Base-by-base conservation (phyloP, 2,329 filamentous ascomycete genomes). In the Aspergillus fructus region DNA sequence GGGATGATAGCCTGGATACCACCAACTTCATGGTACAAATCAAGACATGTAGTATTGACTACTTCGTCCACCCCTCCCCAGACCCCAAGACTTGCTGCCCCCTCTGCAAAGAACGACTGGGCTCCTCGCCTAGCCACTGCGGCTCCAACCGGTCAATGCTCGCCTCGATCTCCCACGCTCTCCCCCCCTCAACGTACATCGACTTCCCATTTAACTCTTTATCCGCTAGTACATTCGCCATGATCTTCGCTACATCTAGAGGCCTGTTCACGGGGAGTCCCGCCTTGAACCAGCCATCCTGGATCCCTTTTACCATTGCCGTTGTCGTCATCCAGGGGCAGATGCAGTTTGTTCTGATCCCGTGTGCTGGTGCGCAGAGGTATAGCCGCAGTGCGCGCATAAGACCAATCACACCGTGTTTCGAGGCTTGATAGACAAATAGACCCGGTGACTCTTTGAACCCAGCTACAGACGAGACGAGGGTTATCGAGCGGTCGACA, bases 381-480 rank as follows among this genome's bases (percentile, higher is more conserved):
- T 69, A 77, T 45, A 63, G 65, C 21, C 77, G 71, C 23, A 82
- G 65, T 11, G 76, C 72, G 21, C 80, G 72, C 74, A 82, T 78
- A 11, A 82, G 68, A 0, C 81, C 81, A 21, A 80, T 69, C 0
- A 83, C 74, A 15, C 78, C 79, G 59, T 82, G 80, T 59, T 83
- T 82, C 3, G 74, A 70, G 0, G 79, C 69, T 3, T 75, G 74
- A 59, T 83, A 82, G 21, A 80, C 70, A 51, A 77, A 76, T 1
- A 82, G 64, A 0, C 78, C 78, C 0, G 80, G 78, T 4, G 76
- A 74, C 40, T 80, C 78, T 12, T 78, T 78, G 60, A 83, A 80
- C 2, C 79, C 79, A 0, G 79, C 78, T 0, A 78, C 72, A 4
- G 75, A 81, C 45, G 76, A 76, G 24, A 79, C 70, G 13, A 80